These are phyloP conservation scores for Choanephora cucurbitarum DNA, from an alignment of 371 early-diverging fungal genomes.

Conservation along the genomic window DNA sequence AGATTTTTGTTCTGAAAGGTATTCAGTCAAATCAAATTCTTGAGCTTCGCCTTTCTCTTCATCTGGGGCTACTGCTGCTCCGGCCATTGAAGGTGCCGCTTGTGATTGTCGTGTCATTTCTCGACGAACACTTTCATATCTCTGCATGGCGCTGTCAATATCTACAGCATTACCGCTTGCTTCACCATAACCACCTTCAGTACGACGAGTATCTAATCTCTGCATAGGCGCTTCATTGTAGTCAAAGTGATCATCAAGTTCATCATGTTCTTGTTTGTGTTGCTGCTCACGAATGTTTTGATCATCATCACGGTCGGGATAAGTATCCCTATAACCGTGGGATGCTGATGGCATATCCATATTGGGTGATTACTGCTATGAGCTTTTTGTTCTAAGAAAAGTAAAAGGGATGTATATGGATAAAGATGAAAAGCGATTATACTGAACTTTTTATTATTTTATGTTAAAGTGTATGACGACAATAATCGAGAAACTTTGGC, in stretches of 20 bases:
- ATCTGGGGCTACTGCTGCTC: constrained; percentile 9
- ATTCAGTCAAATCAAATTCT: constrained; percentile 37
- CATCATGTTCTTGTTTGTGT: constrained; percentile 1
- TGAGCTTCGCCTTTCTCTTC: constrained; percentile 10
- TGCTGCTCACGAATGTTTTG: constrained; percentile 6
- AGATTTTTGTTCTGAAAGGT: constrained; percentile 21
- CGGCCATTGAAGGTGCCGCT: constrained; percentile 2
- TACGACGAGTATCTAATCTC: not conserved
- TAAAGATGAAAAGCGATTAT: too few species aligned
- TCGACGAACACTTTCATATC: constrained; percentile 41
- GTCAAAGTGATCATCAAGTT: not conserved
- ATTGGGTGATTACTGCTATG: constrained; percentile 6
- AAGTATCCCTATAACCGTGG: not conserved
- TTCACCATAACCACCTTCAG: constrained; percentile 43
- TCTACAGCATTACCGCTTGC: constrained; percentile 42
- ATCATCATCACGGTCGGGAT: constrained; percentile 5
- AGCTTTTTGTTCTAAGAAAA: too few species aligned
- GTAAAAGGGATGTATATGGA: too few species aligned
- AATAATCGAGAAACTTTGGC: too few species aligned
- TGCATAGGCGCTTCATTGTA: not conserved
- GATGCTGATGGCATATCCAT: constrained; percentile 18
- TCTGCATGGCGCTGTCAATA: constrained; percentile 34
- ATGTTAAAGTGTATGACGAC: too few species aligned
- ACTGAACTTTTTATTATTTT: too few species aligned
- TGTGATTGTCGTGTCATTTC: constrained; percentile 44